phyloP scores from a whole-genome alignment of 768 basidiomycete genomes.

The Trametes punicea region DNA sequence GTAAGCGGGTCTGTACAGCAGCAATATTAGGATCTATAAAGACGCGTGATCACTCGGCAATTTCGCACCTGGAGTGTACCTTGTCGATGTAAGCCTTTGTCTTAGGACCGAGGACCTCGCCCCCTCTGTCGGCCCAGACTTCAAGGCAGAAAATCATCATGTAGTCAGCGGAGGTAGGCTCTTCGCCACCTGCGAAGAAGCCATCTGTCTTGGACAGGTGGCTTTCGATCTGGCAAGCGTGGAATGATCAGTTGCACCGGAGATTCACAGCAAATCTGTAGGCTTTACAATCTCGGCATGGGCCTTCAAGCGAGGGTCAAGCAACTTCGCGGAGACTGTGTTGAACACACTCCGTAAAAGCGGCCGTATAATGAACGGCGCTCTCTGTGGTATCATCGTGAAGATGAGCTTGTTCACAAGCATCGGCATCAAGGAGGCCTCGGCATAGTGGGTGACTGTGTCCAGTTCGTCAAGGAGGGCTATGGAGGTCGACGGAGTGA shows the following conservation, averaged over 20 bases:
- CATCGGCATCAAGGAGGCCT: conserved; percentile 36
- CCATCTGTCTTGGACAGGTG: conserved; percentile 32
- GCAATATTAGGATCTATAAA: neutral
- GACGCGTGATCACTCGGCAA: neutral
- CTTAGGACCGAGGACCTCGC: conserved; percentile 31
- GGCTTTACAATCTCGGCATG: conserved; percentile 28
- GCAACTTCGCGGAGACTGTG: conserved; percentile 13
- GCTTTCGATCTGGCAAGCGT: conserved; percentile 35
- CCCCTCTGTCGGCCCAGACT: conserved; percentile 14
- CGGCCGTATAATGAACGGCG: conserved; percentile 34
- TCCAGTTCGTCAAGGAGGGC: neutral
- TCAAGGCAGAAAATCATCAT: conserved; percentile 43
- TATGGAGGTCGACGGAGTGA: neutral
- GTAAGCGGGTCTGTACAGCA: conserved; percentile 15
- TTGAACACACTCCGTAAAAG: conserved; percentile 23
- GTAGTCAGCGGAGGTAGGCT: conserved; percentile 44
- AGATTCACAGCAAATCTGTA: neutral
- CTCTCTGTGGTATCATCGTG: conserved; percentile 27
- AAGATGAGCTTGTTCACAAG: conserved; percentile 33
- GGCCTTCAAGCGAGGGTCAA: conserved; percentile 29
- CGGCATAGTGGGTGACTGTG: conserved; percentile 33
- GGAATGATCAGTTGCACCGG: neutral
- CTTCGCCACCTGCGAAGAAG: conserved; percentile 36
- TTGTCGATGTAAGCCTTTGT: conserved; percentile 36
- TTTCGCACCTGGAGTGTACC: conserved; percentile 36